Evolutionary conservation across 2,329 filamentous ascomycete genomes (phyloP).

Genomic region (Cladophialophora immunda): DNA sequence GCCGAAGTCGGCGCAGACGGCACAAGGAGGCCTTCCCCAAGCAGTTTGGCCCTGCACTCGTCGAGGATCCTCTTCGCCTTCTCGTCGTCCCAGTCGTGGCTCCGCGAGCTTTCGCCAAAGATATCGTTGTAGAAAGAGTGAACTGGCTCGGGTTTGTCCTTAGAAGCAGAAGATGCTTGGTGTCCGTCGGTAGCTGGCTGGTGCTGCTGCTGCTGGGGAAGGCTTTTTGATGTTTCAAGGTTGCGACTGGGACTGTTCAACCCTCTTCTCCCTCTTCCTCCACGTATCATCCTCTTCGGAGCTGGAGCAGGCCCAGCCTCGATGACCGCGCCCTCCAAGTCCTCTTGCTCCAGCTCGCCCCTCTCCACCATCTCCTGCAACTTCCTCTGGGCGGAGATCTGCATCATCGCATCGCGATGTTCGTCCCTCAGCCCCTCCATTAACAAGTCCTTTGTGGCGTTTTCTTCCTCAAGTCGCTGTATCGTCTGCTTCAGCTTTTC

Average conservation of each 20-base stretch:
- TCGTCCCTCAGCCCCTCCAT: slow-evolving; percentile 40
- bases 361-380: slow-evolving; percentile 59
- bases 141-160: neutral
- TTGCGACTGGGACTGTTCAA: slow-evolving; percentile 4
- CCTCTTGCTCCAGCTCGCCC: slow-evolving; percentile 81
- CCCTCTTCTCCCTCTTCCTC: slow-evolving; percentile 15
- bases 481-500: slow-evolving; percentile 61
- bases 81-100: slow-evolving; percentile 28
- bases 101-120: slow-evolving; percentile 23
- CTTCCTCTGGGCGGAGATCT: slow-evolving; percentile 38
- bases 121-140: slow-evolving; percentile 22
- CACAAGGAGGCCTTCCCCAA: slow-evolving; percentile 31
- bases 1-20: slow-evolving; percentile 11
- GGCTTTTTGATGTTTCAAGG: neutral
- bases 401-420: slow-evolving; percentile 40
- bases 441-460: slow-evolving; percentile 38
- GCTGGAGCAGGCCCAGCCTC: slow-evolving; percentile 32
- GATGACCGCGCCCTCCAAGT: slow-evolving; percentile 55
- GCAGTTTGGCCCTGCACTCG: slow-evolving; percentile 29
- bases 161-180: neutral
- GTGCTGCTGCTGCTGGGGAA: neutral
- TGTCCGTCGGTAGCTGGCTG: neutral
- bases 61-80: slow-evolving; percentile 33
- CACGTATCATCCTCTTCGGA: slow-evolving; percentile 22
- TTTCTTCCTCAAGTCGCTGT: slow-evolving; percentile 41